Conservation (phyloP, 768 basidiomycete species). For the Coprinopsis cinerea region DNA sequence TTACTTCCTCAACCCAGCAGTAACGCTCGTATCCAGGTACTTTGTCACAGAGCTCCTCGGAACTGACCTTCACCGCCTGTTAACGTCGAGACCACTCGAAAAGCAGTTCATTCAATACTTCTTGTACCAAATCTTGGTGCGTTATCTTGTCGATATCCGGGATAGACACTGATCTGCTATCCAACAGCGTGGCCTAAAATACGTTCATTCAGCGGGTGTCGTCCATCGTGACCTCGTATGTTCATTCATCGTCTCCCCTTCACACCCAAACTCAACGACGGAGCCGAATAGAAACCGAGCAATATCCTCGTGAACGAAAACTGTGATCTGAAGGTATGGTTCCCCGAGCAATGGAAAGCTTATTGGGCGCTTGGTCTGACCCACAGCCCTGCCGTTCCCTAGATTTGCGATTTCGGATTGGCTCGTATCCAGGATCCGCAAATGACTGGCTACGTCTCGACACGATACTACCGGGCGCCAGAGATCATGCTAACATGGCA, state of each 20-base stretch:
- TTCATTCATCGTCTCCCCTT: slow-evolving; percentile 9
- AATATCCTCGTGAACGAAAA: slow-evolving; percentile 99
- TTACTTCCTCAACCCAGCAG: slow-evolving; percentile 5
- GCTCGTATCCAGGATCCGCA: slow-evolving; percentile 99
- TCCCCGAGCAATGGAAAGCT: slow-evolving; percentile 7
- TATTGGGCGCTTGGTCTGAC: not conserved
- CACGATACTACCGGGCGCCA: slow-evolving; percentile 96
- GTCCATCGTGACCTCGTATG: slow-evolving; percentile 93
- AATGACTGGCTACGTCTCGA: slow-evolving; percentile 99
- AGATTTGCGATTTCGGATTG: slow-evolving; percentile 99
- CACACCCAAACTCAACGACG: slow-evolving; percentile 5
- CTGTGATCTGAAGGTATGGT: slow-evolving; percentile 87
- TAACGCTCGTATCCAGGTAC: slow-evolving; percentile 51
- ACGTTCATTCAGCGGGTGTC: slow-evolving; percentile 98
- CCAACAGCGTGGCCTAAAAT: slow-evolving; percentile 89
- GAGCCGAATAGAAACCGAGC: slow-evolving; percentile 75
- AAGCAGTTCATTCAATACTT: slow-evolving; percentile 99
- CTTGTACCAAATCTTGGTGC: slow-evolving; percentile 94
- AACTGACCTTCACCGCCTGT: slow-evolving; percentile 93
- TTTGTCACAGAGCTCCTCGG: slow-evolving; percentile 98
- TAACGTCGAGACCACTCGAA: slow-evolving; percentile 94
- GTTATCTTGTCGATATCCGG: slow-evolving; percentile 20
- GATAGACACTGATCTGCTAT: slow-evolving; percentile 5
- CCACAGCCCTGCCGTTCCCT: not conserved
- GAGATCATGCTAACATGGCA: slow-evolving; percentile 99